Base-by-base conservation (phyloP, 495 filamentous ascomycete species). In the Tirmania nivea region DNA sequence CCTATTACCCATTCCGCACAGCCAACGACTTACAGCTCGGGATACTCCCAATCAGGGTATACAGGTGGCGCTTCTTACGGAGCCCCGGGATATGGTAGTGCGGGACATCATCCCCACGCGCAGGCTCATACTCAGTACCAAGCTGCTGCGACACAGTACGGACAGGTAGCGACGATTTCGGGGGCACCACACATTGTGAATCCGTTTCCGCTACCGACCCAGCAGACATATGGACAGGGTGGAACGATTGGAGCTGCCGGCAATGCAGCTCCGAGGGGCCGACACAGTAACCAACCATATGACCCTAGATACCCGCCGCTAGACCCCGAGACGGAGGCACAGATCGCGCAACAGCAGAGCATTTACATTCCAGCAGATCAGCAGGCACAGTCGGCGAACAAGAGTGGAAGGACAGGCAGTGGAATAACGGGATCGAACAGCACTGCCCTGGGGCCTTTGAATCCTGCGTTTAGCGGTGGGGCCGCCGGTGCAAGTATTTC, bases 321-420 rank as follows among this genome's bases (percentile, higher is more conserved):
- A 42, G 88, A 96, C 62, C 80, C 86, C 8, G 87, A 95, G 60
- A 81, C 84, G 65, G 85, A 90, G 53, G 86, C 86, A 10, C 83
- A 93, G 65, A 88, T 95, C 54, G 89, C 89, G 48, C 86, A 94
- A 67, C 96, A 92, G 86, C 87, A 94, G 68, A 87, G 81, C 62
- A 86, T 90, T 16, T 97, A 96, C 65, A 75, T 79, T 54, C 73
- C 71, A 36, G 76, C 73, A 53, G 77, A 71, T 67, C 35, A 45
- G 9, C 39, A 45, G 17, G 1, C 12, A 14, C 39, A 45, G 3
- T 14, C 39, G 58, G 61, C 52, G 59, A 68, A 37, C 63, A 60
- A 55, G 49, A 53, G 55, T 48, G 53, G 62, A 42, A 50, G 58
- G 14, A 58, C 59, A 34, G 57, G 63, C 31, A 59, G 62, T 49